phyloP scores from a whole-genome alignment of 2,329 filamentous ascomycete genomes.

The Pezicula neosporulosa region DNA sequence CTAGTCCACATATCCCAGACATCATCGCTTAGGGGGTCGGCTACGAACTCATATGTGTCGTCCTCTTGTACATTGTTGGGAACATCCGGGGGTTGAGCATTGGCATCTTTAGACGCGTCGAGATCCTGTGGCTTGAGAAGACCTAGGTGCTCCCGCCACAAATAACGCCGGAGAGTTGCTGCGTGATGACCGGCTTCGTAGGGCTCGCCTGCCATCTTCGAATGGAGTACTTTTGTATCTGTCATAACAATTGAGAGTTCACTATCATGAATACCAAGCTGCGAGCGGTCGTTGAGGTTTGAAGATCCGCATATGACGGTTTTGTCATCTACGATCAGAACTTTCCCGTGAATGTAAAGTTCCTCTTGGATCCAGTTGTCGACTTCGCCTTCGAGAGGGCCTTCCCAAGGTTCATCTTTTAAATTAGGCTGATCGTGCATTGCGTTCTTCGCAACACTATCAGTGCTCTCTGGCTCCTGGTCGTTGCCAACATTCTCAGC shows the following conservation, averaged over 20 bases:
- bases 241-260: slow-evolving; percentile 90
- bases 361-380: slow-evolving; percentile 93
- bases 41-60: slow-evolving; percentile 61
- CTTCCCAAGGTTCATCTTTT: slow-evolving; percentile 73
- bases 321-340: slow-evolving; percentile 84
- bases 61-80: slow-evolving; percentile 65
- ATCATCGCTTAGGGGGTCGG: slow-evolving; percentile 66
- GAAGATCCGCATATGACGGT: slow-evolving; percentile 82
- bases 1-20: slow-evolving; percentile 68
- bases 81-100: slow-evolving; percentile 69
- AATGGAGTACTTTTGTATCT: slow-evolving; percentile 69
- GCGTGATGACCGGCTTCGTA: slow-evolving; percentile 81
- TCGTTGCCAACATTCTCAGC: slow-evolving; percentile 28
- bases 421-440: slow-evolving; percentile 68
- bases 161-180: slow-evolving; percentile 72
- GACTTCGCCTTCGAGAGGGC: slow-evolving; percentile 69
- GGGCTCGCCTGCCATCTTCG: slow-evolving; percentile 73
- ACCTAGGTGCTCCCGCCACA: slow-evolving; percentile 90
- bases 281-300: slow-evolving; percentile 89
- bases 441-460: slow-evolving; percentile 70
- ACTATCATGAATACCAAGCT: slow-evolving; percentile 85
- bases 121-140: slow-evolving; percentile 71
- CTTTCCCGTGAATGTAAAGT: slow-evolving; percentile 90
- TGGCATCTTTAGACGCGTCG: slow-evolving; percentile 63
- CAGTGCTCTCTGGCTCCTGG: slow-evolving; percentile 19